Evolutionary conservation across 345 rosid species (phyloP).

Genomic region (Erodium maritimum): DNA sequence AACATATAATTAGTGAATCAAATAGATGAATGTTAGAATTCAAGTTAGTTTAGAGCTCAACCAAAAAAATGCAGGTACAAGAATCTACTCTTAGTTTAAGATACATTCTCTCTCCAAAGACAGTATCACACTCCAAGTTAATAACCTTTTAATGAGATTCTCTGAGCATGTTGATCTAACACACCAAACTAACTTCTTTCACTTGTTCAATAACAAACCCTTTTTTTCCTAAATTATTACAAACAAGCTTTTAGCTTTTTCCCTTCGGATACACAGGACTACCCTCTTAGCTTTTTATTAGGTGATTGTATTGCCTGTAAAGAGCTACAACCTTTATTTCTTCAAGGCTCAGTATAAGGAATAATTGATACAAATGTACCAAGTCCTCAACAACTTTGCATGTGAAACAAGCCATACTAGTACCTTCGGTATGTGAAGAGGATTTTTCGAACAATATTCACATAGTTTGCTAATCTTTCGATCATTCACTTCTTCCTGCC

Average conservation of each 20-base stretch:
- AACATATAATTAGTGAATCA: not conserved
- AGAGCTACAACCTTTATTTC: not conserved
- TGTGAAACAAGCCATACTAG: not conserved
- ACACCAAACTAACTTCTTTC: not conserved
- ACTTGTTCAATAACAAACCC: not conserved
- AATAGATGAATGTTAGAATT: conserved; percentile 2
- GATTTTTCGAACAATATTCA: conserved; percentile 60
- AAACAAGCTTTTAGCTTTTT: not conserved
- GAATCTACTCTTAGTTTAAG: not conserved
- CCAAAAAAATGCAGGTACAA: not conserved
- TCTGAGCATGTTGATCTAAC: not conserved
- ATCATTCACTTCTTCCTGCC: conserved; percentile 34
- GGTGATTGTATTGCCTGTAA: not conserved
- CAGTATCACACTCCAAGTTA: not conserved
- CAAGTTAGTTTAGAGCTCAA: not conserved
- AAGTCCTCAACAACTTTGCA: not conserved
- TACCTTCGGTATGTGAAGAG: conserved; percentile 68
- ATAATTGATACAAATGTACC: not conserved
- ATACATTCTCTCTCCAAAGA: not conserved
- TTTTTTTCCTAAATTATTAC: too few relatives aligned
- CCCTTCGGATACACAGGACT: not conserved
- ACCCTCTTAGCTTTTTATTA: not conserved
- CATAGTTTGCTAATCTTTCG: conserved; percentile 38
- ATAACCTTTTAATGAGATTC: too few relatives aligned
- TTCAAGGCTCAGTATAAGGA: not conserved